phyloP scores from a whole-genome alignment of 768 basidiomycete genomes.

The Suillus brevipes region DNA sequence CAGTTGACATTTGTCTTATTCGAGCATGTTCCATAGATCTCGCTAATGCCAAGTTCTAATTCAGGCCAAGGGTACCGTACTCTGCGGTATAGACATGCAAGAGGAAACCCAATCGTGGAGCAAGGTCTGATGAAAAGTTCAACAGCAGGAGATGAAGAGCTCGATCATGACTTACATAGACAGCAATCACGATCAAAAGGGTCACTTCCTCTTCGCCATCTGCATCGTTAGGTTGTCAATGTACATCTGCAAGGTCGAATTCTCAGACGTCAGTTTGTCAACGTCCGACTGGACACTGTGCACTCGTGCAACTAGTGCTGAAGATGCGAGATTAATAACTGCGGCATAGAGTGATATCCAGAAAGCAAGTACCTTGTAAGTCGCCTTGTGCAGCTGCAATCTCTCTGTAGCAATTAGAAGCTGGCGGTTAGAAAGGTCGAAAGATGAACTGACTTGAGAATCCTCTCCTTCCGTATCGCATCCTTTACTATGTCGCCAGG shows the following conservation, averaged over 20 bases:
- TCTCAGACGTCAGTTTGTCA: slow-evolving; percentile 78
- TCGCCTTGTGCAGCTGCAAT: slow-evolving; percentile 76
- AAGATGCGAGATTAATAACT: slow-evolving; percentile 4
- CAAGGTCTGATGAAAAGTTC: neutral
- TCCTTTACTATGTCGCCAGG: slow-evolving; percentile 60
- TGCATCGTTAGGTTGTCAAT: slow-evolving; percentile 88
- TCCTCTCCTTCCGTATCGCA: slow-evolving; percentile 74
- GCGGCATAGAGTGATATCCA: neutral
- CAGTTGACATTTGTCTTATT: neutral
- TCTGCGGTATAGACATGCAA: neutral
- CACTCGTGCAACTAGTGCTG: slow-evolving; percentile 68
- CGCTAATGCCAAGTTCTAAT: neutral
- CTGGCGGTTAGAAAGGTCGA: neutral
- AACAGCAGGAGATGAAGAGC: neutral
- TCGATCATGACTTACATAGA: neutral
- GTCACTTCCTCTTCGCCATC: slow-evolving; percentile 75
- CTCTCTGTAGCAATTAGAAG: slow-evolving; percentile 49
- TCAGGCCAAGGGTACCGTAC: neutral
- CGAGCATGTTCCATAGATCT: neutral
- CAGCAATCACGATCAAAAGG: neutral
- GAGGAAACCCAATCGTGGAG: neutral
- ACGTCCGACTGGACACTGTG: slow-evolving; percentile 73
- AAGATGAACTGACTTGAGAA: neutral
- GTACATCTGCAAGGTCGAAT: slow-evolving; percentile 84
- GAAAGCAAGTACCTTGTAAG: slow-evolving; percentile 54